phyloP scores from a whole-genome alignment of 2,329 filamentous ascomycete species.

The Talaromyces sp. region DNA sequence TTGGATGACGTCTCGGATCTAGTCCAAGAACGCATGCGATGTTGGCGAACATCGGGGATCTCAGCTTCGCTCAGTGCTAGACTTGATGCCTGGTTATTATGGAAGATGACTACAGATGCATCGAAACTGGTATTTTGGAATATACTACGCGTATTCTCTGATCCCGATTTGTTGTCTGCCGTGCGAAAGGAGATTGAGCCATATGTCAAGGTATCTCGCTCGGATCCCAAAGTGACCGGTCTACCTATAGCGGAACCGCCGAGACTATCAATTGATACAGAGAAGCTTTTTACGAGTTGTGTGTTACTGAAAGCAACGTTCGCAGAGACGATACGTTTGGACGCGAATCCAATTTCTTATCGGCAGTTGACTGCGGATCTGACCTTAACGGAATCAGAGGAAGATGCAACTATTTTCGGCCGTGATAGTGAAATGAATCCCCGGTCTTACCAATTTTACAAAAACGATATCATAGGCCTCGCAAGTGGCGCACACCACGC shows the following conservation, averaged over 20 bases:
- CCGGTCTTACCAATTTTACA: conserved; percentile 40
- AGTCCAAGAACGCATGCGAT: conserved; percentile 41
- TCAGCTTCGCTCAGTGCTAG: conserved; percentile 33
- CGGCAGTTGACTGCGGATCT: conserved; percentile 40
- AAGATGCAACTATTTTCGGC: conserved; percentile 28
- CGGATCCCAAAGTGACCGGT: conserved; percentile 35
- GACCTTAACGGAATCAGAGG: conserved; percentile 37
- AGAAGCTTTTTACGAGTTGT: conserved; percentile 43
- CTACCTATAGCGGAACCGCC: conserved; percentile 45
- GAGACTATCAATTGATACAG: conserved; percentile 40
- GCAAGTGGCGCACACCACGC: conserved; percentile 46
- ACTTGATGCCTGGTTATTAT: conserved; percentile 51
- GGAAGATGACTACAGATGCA: conserved; percentile 55
- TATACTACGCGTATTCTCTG: conserved; percentile 46
- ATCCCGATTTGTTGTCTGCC: conserved; percentile 38
- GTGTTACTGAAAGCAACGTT: conserved; percentile 47
- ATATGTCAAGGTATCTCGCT: conserved; percentile 39
- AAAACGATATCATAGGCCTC: conserved; percentile 44
- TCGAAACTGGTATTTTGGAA: conserved; percentile 54
- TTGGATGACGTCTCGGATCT: conserved; percentile 49
- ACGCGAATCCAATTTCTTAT: conserved; percentile 43
- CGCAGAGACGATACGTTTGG: conserved; percentile 47
- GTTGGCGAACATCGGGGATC: conserved; percentile 37
- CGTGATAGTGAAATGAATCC: conserved; percentile 25
- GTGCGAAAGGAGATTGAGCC: conserved; percentile 47